Percentiles rank a stretch among this genome's conserved stretches.
These are phyloP conservation scores for Globisporangium rhizosaccharum DNA, from an alignment of 352 stramenopile genomes.

Conservation along the genomic window DNA sequence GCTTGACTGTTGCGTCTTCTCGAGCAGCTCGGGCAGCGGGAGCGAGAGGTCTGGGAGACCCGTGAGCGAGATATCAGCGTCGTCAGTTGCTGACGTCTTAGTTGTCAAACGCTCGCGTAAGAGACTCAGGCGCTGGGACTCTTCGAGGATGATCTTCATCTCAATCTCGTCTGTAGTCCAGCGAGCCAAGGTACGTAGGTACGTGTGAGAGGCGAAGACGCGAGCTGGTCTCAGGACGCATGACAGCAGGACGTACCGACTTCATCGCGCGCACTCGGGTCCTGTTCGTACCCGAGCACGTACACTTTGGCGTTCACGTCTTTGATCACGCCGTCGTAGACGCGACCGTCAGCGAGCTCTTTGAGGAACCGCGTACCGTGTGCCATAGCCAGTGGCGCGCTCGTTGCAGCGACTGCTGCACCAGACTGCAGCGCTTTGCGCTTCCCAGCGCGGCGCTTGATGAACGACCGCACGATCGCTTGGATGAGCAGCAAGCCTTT, in stretches of 20 bases:
- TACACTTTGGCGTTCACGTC: constrained; percentile 41
- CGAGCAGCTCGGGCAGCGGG: constrained; percentile 1
- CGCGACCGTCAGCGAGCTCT: constrained; percentile 52
- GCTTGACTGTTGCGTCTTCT: background rate
- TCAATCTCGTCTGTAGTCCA: constrained; percentile 49
- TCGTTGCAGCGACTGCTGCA: background rate
- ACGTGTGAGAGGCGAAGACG: background rate
- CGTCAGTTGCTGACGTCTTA: constrained; percentile 6
- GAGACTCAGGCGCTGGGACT: constrained; percentile 42
- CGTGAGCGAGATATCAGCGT: constrained; percentile 51
- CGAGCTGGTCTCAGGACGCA: background rate
- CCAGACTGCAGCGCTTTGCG: constrained; percentile 28
- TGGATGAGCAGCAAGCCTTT: constrained; percentile 67
- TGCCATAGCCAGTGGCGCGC: constrained; percentile 25
- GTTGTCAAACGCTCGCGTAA: constrained; percentile 22
- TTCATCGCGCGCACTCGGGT: constrained; percentile 52
- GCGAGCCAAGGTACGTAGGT: background rate
- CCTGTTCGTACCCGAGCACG: constrained; percentile 58
- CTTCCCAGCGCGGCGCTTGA: constrained; percentile 36
- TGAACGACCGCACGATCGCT: constrained; percentile 60
- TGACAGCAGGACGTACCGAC: constrained; percentile 35
- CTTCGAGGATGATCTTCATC: constrained; percentile 73
- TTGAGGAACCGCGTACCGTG: constrained; percentile 70
- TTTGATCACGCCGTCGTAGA: constrained; percentile 61
- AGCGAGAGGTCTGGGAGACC: constrained; percentile 50